Conservation (phyloP, 2,329 filamentous ascomycete species). For the Ceratocystis cacaofunesta region DNA sequence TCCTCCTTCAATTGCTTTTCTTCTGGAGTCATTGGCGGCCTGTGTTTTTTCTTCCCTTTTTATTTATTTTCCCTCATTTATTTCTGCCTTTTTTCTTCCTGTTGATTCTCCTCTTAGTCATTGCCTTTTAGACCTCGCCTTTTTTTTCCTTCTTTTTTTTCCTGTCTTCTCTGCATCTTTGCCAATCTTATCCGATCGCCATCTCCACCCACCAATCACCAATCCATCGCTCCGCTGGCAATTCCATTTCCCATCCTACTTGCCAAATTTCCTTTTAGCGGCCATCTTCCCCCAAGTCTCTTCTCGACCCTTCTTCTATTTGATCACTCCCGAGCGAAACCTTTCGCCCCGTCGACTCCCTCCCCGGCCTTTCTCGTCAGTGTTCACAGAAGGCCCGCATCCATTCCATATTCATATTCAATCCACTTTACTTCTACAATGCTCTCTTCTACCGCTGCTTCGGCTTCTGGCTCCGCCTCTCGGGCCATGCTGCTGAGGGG, state of each 20-base stretch:
- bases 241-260: neutral
- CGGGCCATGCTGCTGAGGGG: constrained; percentile 9
- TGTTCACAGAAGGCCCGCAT: neutral
- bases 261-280: neutral
- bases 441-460: constrained; percentile 14
- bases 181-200: constrained; percentile 3
- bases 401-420: neutral
- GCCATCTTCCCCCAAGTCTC: neutral
- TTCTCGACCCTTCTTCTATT: neutral
- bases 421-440: neutral
- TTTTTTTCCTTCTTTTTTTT: neutral
- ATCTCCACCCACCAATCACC: neutral
- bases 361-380: neutral
- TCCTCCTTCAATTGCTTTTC: neutral
- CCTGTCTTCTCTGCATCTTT: neutral
- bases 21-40: neutral
- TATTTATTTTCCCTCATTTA: neutral
- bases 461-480: constrained; percentile 13
- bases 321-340: neutral
- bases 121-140: neutral
- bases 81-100: neutral
- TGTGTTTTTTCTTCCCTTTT: neutral
- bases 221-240: neutral
- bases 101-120: neutral
- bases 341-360: neutral